Evolutionary conservation across 2,329 filamentous ascomycete species (phyloP), one percentile per base, ranked within the genome.

Genomic region (Verticillium longisporum): DNA sequence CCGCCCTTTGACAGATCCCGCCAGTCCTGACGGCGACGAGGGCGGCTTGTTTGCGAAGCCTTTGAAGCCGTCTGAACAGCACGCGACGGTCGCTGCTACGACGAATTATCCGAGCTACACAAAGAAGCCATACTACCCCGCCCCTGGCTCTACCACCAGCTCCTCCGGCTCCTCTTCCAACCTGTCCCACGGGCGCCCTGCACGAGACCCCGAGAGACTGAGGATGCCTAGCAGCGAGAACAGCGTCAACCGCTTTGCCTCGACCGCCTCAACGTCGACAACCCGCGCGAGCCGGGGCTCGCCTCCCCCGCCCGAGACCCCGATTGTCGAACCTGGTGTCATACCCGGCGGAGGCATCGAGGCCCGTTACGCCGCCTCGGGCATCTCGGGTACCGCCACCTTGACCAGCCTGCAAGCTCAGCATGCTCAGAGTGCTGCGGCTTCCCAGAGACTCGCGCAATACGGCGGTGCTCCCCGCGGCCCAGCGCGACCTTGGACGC

Each of bases 271-370:
- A 0, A 96, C 88, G 13, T 96, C 93, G 2, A 99, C 95, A 1
- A 97, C 94, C 2, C 87, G 91, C 66, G 95, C 95, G 21, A 93
- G 90, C 70, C 85, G 95, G 67, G 95, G 95, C 54, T 98, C 94
- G 33, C 95, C 95, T 5, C 94, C 95, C 4, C 95, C 95, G 1
- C 95, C 95, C 9, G 94, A 98, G 73, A 98, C 95, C 0, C 92
- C 95, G 36, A 83, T 94, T 63, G 83, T 89, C 34, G 90, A 89
- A 50, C 90, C 89, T 1, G 87, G 85, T n/a, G 81, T 80, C 59
- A 80, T 87, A n/a, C 86, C 88, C 2, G 86, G 87, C 60, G 91
- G 90, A 50, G 91, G 91, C 61, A 97, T 97, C 68, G 93, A 97
- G 73, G 91, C 92, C 58, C 86, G 92, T 60, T 97, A 96, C 80